A percentile compares a stretch with the other conserved stretches of the same genome.
Evolutionary conservation across 2,329 filamentous ascomycete species (phyloP).

Genomic region (Fonsecaea erecta): DNA sequence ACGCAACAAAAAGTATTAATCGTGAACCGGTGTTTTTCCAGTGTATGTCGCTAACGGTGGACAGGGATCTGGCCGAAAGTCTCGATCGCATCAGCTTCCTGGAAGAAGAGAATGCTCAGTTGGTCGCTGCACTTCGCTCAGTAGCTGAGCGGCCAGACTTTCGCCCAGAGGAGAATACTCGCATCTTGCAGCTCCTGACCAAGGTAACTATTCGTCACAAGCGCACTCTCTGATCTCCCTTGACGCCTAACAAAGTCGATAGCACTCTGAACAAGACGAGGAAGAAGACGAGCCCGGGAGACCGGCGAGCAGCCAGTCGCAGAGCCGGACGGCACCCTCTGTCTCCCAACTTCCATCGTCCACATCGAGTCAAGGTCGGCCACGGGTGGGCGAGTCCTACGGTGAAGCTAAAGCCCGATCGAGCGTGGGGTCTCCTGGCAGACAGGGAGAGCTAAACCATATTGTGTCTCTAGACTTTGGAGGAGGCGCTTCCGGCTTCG

Average conservation of each 20-base stretch:
- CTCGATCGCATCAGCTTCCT: conserved; percentile 24
- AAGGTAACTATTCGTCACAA: conserved; percentile 20
- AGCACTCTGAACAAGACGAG: conserved; percentile 22
- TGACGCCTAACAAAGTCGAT: neutral
- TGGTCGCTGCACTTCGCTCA: conserved; percentile 24
- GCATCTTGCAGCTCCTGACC: conserved; percentile 26
- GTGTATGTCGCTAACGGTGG: neutral
- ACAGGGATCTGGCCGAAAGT: conserved; percentile 31
- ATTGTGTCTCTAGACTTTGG: conserved; percentile 28
- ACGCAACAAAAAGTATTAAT: conserved; percentile 34
- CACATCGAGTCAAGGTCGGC: neutral
- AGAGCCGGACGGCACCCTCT: conserved; percentile 1
- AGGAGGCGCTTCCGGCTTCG: conserved; percentile 27
- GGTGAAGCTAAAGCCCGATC: conserved; percentile 21
- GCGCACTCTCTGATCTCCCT: neutral
- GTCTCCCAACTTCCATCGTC: neutral
- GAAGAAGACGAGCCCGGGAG: neutral
- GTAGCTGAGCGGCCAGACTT: conserved; percentile 21
- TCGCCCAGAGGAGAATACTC: conserved; percentile 21
- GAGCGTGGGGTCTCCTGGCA: conserved; percentile 27
- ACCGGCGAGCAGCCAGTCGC: conserved; percentile 19
- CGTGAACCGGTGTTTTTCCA: neutral
- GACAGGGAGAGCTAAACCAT: conserved; percentile 22
- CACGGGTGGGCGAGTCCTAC: neutral
- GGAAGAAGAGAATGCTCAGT: conserved; percentile 22